Base-by-base conservation (phyloP, 1,284 basidiomycete species). In the Rhodotorula sp. region DNA sequence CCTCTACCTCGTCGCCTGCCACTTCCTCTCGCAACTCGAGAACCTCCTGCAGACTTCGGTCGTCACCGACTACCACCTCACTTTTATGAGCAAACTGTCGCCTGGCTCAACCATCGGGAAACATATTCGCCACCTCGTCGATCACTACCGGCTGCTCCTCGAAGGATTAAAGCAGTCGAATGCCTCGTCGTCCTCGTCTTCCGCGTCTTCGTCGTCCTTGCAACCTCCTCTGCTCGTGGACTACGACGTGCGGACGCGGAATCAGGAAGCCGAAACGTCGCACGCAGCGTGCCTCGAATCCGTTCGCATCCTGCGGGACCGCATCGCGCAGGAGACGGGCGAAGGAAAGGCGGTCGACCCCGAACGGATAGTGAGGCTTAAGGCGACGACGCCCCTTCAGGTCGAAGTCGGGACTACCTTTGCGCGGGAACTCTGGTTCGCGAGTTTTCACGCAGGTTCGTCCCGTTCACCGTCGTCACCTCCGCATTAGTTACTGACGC, bases 381-480 rank as follows among this genome's bases (percentile, higher is more conserved):
- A 89, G 71, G 90, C 91, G 11, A 84, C 92, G 37, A 92, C 91
- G 3, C 90, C 90, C 2, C 86, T 87, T 77, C 80, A 84, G 60
- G 89, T 91, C 75, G 84, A 85, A 30, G 86, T 92, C 69, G 82
- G 87, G 74, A 88, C 87, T n/a, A 89, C 86, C 4, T 88, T 91
- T 76, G 91, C 89, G 31, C 82, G 90, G 80, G 90, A 92, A 89
- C 79, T 92, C n/a, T 92, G 91, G 91, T 92, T 92, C 78, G 85
- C 86, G n/a, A 86, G 84, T 31, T 80, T 92, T 37, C 90, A 92
- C 78, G 90, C 90, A 56, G 87, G 92, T 48, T 89, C 91, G 79
- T 89, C 90, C 78, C 91, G 88, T n/a, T n/a, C 44, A 11, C n/a
- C 31, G 15, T 88, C 89, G 5, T 88, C 24, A 13, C 26, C 6